Base-by-base conservation (phyloP, 176 grass and related monocot species). In the Carex kokanica region DNA sequence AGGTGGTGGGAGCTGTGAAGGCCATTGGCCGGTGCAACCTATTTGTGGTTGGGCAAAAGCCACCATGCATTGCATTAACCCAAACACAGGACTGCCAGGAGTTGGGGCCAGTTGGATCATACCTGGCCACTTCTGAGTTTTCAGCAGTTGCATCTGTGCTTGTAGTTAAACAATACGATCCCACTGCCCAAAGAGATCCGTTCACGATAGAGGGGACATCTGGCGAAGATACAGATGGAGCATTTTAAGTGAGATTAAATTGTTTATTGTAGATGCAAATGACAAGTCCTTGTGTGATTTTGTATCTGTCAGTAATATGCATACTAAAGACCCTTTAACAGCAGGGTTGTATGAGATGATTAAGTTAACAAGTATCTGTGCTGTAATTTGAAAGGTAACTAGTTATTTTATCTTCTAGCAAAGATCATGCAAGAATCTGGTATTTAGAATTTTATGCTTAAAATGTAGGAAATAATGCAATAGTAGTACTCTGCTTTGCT, bases 131-230 rank as follows among this genome's bases (percentile, higher is more conserved):
- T 78, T 72, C 84, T 24, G 80, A 86, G 67, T 89, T 89, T 82
- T 89, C 88, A n/a, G 56, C 65, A 8, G 55, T 83, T 74, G 84
- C 88, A 27, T 89, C 88, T 15, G 84, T 79, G 24, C 51, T 89
- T 15, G 88, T 86, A 16, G 65, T 89, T n/a, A 89, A 86, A 79
- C 88, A 89, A 79, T 81, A 83, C 23, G 84, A 86, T 71, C 80
- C 88, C 7, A 40, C 67, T 14, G 71, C 80, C 62, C 80, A 41
- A 47, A 82, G 80, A 64, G 62, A 64, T 29, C 8, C 80, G 6
- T 82, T 66, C 51, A 82, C 61, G 5, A 64, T 47, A 1, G 60
- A 82, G 36, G 80, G 38, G 61, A 8, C 24, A 77, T 63, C 60
- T 52, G 61, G 60, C 29, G 80, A 82, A 59, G 78, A 81, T 62